Percentiles rank a stretch among this genome's conserved stretches.
Conservation (phyloP, 2,329 filamentous ascomycete species). For the Verticillium dahliae region DNA sequence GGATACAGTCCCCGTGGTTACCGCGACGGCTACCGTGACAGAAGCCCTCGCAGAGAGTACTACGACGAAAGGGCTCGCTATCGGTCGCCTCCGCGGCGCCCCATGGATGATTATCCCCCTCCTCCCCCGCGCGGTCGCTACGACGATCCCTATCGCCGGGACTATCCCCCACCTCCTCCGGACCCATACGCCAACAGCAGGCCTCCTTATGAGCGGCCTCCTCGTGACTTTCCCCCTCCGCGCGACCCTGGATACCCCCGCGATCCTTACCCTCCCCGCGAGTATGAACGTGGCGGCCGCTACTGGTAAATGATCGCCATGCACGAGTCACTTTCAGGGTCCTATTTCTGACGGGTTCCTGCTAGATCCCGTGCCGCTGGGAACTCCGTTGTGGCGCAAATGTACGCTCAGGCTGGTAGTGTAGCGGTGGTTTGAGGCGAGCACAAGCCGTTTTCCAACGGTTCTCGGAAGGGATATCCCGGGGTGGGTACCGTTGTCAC, state of each 20-base stretch:
- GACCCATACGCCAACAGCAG: slow-evolving; percentile 54
- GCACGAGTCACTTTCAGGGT: background rate
- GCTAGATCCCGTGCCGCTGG: background rate
- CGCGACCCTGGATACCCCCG: slow-evolving; percentile 43
- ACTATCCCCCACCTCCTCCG: slow-evolving; percentile 56
- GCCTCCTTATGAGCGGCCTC: slow-evolving; percentile 49
- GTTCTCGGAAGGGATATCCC: too few species aligned
- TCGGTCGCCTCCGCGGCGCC: slow-evolving; percentile 72
- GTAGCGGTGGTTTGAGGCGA: too few species aligned
- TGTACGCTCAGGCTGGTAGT: background rate
- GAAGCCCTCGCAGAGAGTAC: slow-evolving; percentile 79
- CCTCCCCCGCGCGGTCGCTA: slow-evolving; percentile 60
- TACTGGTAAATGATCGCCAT: slow-evolving; percentile 37
- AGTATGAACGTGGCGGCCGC: slow-evolving; percentile 40
- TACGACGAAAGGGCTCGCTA: slow-evolving; percentile 79
- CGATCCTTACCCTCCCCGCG: slow-evolving; percentile 33
- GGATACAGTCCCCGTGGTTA: slow-evolving; percentile 72
- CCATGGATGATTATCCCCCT: slow-evolving; percentile 70
- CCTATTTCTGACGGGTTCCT: background rate
- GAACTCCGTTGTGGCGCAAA: background rate
- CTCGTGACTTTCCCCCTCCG: slow-evolving; percentile 38
- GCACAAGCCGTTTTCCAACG: too few species aligned
- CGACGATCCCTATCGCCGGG: slow-evolving; percentile 70
- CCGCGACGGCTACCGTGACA: slow-evolving; percentile 76
- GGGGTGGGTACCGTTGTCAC: too few species aligned